These are phyloP conservation scores for Stentor coeruleus DNA, from an alignment of 73 alveolate species.

Conservation along the genomic window DNA sequence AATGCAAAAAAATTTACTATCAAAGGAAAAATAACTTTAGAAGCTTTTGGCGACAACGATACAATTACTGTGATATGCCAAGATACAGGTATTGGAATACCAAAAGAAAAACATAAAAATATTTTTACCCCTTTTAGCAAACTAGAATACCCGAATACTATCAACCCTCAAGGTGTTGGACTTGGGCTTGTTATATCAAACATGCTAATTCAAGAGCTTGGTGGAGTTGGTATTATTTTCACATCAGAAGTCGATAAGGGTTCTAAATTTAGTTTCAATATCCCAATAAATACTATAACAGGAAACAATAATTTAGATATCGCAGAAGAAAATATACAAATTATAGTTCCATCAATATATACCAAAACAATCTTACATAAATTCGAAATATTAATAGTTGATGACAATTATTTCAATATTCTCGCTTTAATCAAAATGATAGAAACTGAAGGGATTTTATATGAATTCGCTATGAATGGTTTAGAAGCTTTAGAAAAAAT, in stretches of 20 bases:
- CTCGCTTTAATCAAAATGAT: no score
- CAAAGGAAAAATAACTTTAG: no score
- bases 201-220: conserved; percentile 38
- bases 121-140: conserved; percentile 64
- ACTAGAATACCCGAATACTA: conserved; percentile 41
- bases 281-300: no score
- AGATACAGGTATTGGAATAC: conserved; percentile 47
- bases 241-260: conserved; percentile 39
- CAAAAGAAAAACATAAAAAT: conserved; percentile 36
- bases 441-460: no score
- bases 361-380: no score
- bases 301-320: no score
- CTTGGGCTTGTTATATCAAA: conserved; percentile 63
- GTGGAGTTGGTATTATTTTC: conserved; percentile 20
- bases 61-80: background rate
- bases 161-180: conserved; percentile 65
- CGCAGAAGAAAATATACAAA: no score
- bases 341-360: no score
- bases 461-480: no score
- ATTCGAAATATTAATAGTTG: conserved; percentile 25
- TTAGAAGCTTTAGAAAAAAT: no score
- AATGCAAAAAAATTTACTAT: no score
- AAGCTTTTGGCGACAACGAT: no score
- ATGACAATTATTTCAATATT: conserved; percentile 28
- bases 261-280: conserved; percentile 29